Evolutionary conservation across 192 early-diverging fungal species (phyloP).

Genomic region (Rhizoclosmatium globosum): DNA sequence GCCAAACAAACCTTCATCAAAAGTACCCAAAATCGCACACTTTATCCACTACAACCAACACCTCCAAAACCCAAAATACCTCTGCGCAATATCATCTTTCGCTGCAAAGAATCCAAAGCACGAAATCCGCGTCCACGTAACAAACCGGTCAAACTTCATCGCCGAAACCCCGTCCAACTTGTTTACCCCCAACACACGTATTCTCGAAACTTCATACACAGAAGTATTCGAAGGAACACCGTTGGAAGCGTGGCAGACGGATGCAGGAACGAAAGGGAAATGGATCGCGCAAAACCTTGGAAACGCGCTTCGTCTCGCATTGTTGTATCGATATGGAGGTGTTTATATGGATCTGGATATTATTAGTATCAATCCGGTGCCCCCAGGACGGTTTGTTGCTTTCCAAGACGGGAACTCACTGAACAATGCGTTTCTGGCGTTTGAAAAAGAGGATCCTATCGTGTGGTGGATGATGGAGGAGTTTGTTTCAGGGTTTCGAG

Average conservation of each 20-base stretch:
- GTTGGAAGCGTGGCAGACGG: constrained; percentile 37
- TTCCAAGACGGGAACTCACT: constrained; percentile 24
- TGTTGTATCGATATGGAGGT: constrained; percentile 43
- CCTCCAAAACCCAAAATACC: constrained; percentile 36
- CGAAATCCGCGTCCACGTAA: constrained; percentile 33
- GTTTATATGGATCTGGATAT: constrained; percentile 53
- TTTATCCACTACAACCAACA: constrained; percentile 45
- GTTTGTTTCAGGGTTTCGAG: constrained; percentile 44
- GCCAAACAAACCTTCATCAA: no score
- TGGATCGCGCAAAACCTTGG: constrained; percentile 52
- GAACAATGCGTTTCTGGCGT: constrained; percentile 47
- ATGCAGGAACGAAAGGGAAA: constrained; percentile 14
- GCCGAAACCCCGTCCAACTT: no score
- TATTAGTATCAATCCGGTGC: constrained; percentile 41
- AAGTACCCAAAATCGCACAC: constrained; percentile 30
- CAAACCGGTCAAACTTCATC: constrained; percentile 34
- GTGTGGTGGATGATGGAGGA: constrained; percentile 52
- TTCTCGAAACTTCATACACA: no score
- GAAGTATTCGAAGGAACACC: constrained; percentile 25
- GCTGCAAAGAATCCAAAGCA: constrained; percentile 37
- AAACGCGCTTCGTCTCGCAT: constrained; percentile 45
- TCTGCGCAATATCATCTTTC: constrained; percentile 44
- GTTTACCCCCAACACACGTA: no score
- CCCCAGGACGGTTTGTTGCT: constrained; percentile 26
- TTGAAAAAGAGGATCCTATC: constrained; percentile 40